Evolutionary conservation across 768 basidiomycete species (phyloP).

Genomic region (Sutorius australiensis): DNA sequence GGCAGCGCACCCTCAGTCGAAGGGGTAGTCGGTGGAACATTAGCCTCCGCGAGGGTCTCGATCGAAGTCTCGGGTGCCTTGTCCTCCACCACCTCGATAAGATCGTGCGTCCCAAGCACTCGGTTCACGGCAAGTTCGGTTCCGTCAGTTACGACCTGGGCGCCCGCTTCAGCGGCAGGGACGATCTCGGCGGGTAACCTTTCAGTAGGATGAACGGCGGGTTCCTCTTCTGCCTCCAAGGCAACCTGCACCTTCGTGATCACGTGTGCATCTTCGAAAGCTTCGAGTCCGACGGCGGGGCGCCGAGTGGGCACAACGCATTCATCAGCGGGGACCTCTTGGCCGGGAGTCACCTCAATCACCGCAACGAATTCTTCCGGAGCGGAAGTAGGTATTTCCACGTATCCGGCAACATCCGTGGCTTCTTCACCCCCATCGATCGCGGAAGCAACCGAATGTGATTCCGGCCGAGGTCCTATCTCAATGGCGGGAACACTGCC

Average conservation of each 20-base stretch:
- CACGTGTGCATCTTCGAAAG: neutral
- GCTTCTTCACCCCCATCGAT: conserved; percentile 10
- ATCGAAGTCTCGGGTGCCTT: neutral
- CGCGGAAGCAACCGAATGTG: neutral
- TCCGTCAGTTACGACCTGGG: neutral
- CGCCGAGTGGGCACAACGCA: neutral
- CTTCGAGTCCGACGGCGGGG: neutral
- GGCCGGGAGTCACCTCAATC: conserved; percentile 15
- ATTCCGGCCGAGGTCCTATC: conserved; percentile 12
- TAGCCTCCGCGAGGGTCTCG: neutral
- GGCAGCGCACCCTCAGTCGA: neutral
- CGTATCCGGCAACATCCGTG: conserved; percentile 5
- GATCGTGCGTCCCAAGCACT: neutral
- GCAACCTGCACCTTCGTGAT: conserved; percentile 4
- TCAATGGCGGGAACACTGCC: conserved; percentile 6
- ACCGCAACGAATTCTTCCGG: conserved; percentile 11
- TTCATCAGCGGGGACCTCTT: neutral
- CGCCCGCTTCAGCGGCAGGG: neutral
- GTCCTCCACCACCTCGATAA: neutral
- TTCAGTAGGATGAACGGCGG: neutral
- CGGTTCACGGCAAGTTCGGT: conserved; percentile 7
- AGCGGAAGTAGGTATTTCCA: conserved; percentile 13
- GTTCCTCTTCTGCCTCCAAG: neutral
- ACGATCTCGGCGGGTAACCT: neutral
- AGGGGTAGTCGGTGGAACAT: neutral